A percentile compares a stretch with the other conserved stretches of the same genome.
Conservation (phyloP, 2,329 filamentous ascomycete genomes). For the Alternaria sp. region DNA sequence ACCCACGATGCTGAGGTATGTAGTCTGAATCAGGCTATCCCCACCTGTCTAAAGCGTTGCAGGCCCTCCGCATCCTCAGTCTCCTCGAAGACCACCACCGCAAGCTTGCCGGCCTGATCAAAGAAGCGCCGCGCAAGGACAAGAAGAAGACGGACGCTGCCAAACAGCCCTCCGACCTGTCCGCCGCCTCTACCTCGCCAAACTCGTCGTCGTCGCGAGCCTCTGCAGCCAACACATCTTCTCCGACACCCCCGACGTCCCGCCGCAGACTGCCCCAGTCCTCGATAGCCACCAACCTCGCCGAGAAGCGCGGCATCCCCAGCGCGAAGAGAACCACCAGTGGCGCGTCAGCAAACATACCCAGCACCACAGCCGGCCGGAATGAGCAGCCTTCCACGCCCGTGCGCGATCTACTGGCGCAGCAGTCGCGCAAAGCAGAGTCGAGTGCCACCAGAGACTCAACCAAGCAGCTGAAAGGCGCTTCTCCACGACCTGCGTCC, state of each 20-base stretch:
- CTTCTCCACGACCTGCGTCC: constrained; percentile 19
- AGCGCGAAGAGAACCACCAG: constrained; percentile 64
- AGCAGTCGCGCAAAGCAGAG: constrained; percentile 39
- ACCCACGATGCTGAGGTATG: constrained; percentile 68
- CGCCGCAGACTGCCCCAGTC: constrained; percentile 67
- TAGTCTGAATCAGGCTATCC: constrained; percentile 21
- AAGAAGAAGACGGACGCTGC: constrained; percentile 21
- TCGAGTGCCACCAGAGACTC: constrained; percentile 20
- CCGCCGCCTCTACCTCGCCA: constrained; percentile 18
- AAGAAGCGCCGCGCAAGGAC: constrained; percentile 61
- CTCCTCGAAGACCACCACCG: constrained; percentile 89
- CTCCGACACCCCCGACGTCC: constrained; percentile 42
- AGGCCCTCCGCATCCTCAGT: constrained; percentile 82
- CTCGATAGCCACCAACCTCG: constrained; percentile 87
- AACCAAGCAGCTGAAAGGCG: constrained; percentile 20
- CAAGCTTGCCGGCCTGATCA: constrained; percentile 80
- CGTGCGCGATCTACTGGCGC: constrained; percentile 41
- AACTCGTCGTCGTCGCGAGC: constrained; percentile 30
- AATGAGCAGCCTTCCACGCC: constrained; percentile 40
- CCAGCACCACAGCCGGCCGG: constrained; percentile 70
- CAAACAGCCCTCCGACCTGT: constrained; percentile 16
- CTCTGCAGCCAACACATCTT: constrained; percentile 45
- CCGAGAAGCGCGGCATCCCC: constrained; percentile 81
- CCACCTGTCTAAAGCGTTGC: background rate
- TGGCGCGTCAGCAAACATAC: constrained; percentile 74